Evolutionary conservation across 768 basidiomycete genomes (phyloP).

Genomic region (Lactarius tabidus): DNA sequence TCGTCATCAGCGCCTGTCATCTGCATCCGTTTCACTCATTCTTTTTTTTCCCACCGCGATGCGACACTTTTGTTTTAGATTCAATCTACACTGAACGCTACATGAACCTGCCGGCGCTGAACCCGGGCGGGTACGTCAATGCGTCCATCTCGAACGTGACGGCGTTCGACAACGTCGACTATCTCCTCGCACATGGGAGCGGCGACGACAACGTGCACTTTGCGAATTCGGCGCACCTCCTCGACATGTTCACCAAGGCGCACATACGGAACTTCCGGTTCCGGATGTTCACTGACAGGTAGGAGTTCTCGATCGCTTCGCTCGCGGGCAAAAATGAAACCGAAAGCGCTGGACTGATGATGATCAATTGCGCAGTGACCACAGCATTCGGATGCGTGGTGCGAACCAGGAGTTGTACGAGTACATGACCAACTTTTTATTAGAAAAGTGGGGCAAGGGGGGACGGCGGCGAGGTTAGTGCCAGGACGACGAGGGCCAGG

Average conservation of each 20-base stretch:
- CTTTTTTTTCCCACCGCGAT: neutral
- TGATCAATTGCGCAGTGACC: slow-evolving; percentile 55
- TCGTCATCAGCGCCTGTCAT: neutral
- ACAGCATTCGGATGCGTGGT: slow-evolving; percentile 65
- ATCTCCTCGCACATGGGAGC: slow-evolving; percentile 85
- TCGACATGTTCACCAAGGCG: slow-evolving; percentile 87
- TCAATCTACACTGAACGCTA: slow-evolving; percentile 97
- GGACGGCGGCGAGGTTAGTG: slow-evolving; percentile 61
- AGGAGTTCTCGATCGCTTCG: slow-evolving; percentile 28
- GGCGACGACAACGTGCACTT: slow-evolving; percentile 98
- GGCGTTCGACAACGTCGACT: slow-evolving; percentile 78
- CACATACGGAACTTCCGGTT: slow-evolving; percentile 75
- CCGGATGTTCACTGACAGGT: slow-evolving; percentile 98
- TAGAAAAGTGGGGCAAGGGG: slow-evolving; percentile 93
- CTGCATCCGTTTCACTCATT: neutral
- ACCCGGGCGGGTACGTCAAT: slow-evolving; percentile 84
- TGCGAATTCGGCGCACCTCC: slow-evolving; percentile 81
- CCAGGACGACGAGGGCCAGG: slow-evolving; percentile 1
- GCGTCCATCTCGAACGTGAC: slow-evolving; percentile 86
- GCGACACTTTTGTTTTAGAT: slow-evolving; percentile 54
- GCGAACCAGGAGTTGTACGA: slow-evolving; percentile 84
- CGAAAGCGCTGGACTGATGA: slow-evolving; percentile 11
- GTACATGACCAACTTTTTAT: slow-evolving; percentile 77
- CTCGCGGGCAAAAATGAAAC: neutral
- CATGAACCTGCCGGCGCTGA: slow-evolving; percentile 79